phyloP scores from a whole-genome alignment of 2,329 filamentous ascomycete species.

The Ophiocordyceps polyrhachis-furcata region DNA sequence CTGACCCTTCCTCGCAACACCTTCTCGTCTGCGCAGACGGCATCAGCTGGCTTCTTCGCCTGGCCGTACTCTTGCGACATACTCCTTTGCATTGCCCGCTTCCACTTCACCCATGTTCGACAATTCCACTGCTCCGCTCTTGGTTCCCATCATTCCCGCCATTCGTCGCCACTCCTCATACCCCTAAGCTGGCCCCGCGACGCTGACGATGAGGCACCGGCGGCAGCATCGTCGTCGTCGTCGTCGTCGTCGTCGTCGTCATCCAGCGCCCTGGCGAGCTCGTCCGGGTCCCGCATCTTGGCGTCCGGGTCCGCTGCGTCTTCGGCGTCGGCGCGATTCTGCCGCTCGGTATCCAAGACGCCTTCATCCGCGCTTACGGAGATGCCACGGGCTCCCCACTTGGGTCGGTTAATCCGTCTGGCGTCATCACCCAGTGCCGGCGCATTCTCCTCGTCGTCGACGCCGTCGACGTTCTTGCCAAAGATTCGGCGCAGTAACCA shows the following conservation, averaged over 20 bases:
- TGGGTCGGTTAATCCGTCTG: slow-evolving; percentile 21
- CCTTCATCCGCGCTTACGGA: slow-evolving; percentile 48
- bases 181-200: slow-evolving; percentile 16
- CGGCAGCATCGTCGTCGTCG: slow-evolving; percentile 26
- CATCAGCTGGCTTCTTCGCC: background rate
- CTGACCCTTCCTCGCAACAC: background rate
- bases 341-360: slow-evolving; percentile 30
- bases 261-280: slow-evolving; percentile 39
- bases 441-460: slow-evolving; percentile 40
- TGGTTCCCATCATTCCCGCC: slow-evolving; percentile 17
- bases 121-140: background rate
- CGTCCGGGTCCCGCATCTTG: slow-evolving; percentile 48
- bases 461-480: slow-evolving; percentile 34
- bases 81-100: background rate
- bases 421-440: slow-evolving; percentile 24
- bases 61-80: background rate
- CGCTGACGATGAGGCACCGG: slow-evolving; percentile 5
- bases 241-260: slow-evolving; percentile 34
- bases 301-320: slow-evolving; percentile 39
- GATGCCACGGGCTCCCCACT: slow-evolving; percentile 47
- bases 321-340: slow-evolving; percentile 25
- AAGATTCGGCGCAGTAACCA: slow-evolving; percentile 71
- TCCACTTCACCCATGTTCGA: background rate
- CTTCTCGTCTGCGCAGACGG: background rate
- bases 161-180: slow-evolving; percentile 27